Evolutionary conservation across 345 rosid genomes (phyloP).

Genomic region (Hirschfeldia incana): DNA sequence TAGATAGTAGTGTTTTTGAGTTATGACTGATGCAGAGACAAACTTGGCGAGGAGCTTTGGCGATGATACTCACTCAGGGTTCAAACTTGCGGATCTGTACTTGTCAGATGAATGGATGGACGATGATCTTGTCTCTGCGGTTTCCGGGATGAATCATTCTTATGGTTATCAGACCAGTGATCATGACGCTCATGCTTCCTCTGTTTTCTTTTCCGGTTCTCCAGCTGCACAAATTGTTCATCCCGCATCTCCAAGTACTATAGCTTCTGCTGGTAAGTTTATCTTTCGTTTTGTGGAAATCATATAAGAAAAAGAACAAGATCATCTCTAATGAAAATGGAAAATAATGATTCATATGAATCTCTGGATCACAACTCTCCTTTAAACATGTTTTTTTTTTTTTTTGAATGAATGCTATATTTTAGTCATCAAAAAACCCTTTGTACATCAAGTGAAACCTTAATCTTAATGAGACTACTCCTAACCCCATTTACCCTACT

Average conservation of each 20-base stretch:
- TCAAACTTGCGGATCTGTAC: background rate
- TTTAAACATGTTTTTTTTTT: too few relatives aligned
- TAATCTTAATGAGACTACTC: too few relatives aligned
- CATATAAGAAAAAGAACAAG: background rate
- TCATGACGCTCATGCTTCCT: background rate
- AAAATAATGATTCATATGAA: background rate
- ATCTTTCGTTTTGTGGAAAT: background rate
- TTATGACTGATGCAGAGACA: slow-evolving; percentile 16
- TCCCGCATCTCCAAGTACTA: background rate
- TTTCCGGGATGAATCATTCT: background rate
- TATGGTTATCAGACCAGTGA: background rate
- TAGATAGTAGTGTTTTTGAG: slow-evolving; percentile 7
- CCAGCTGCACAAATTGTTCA: background rate
- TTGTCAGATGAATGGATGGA: background rate
- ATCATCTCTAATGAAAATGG: background rate
- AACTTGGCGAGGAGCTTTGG: background rate
- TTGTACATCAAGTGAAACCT: too few relatives aligned
- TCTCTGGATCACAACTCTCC: background rate
- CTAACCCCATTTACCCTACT: too few relatives aligned
- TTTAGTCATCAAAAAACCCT: too few relatives aligned
- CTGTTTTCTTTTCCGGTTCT: background rate
- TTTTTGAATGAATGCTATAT: too few relatives aligned
- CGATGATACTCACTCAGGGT: background rate
- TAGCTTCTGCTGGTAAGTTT: background rate
- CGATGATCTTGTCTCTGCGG: background rate